Conservation (phyloP, 1,284 basidiomycete species). For the Psilocybe mexicana region DNA sequence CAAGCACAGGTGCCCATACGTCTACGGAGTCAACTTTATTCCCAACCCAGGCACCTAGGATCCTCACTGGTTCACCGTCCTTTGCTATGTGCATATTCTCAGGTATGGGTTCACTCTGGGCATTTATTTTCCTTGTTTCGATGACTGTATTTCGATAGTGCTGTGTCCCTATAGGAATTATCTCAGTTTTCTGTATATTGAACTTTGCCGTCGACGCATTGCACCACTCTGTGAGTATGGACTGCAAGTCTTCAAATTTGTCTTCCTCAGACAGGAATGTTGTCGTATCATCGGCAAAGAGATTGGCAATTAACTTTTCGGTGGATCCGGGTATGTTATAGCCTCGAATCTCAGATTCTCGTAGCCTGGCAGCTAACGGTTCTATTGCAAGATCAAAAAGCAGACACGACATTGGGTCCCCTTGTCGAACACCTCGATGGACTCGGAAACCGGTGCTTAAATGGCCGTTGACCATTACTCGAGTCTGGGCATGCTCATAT, state of each 20-base stretch:
- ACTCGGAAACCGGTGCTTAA: no score
- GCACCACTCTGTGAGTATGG: not conserved
- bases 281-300: conserved; percentile 2
- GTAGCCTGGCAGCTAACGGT: no score
- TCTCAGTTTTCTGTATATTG: conserved; percentile 33
- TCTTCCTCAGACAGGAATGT: not conserved
- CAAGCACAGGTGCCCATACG: conserved; percentile 25
- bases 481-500: no score
- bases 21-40: conserved; percentile 18
- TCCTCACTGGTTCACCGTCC: conserved; percentile 27
- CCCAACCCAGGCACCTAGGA: conserved; percentile 31
- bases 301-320: not conserved
- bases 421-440: no score
- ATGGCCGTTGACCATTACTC: no score
- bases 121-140: conserved; percentile 9
- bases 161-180: conserved; percentile 27
- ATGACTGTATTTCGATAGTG: conserved; percentile 22
- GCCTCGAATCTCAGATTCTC: no score
- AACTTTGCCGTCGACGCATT: conserved; percentile 35
- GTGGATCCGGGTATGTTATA: no score
- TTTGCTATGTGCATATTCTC: conserved; percentile 26
- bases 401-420: no score
- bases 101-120: conserved; percentile 6
- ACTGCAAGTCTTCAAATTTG: not conserved
- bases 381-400: no score